phyloP scores from a whole-genome alignment of 106 monocot species.

The Allium cepa region DNA sequence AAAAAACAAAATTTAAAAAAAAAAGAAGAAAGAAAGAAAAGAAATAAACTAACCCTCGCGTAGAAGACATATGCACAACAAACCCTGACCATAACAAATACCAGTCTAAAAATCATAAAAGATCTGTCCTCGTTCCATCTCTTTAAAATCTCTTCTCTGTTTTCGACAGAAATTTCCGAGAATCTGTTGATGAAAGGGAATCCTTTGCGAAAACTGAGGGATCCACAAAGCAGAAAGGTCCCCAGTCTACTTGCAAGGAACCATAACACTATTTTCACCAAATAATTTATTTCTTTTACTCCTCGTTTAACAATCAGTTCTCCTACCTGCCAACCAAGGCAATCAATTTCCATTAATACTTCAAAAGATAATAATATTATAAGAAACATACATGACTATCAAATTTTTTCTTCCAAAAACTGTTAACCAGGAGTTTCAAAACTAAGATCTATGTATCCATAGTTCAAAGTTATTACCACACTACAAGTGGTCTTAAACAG shows the following conservation, averaged over 20 bases:
- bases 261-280: conserved; percentile 61
- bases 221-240: conserved; percentile 71
- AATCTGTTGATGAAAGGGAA: conserved; percentile 77
- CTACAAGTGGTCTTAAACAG: too few relatives aligned
- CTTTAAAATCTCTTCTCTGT: conserved; percentile 62
- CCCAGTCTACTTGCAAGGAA: conserved; percentile 58
- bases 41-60: conserved; percentile 41
- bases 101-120: conserved; percentile 35
- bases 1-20: too few relatives aligned
- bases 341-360: neutral
- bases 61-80: conserved; percentile 52
- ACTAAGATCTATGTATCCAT: too few relatives aligned
- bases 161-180: conserved; percentile 37
- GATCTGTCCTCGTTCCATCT: conserved; percentile 49
- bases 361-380: neutral
- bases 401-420: too few relatives aligned
- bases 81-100: conserved; percentile 60
- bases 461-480: too few relatives aligned
- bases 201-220: conserved; percentile 25
- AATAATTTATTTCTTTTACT: conserved; percentile 22
- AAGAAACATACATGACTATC: too few relatives aligned
- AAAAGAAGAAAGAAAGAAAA: too few relatives aligned
- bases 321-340: conserved; percentile 38
- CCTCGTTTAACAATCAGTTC: conserved; percentile 39
- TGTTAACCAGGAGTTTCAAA: too few relatives aligned